Percentiles rank a stretch among this genome's conserved stretches.
phyloP scores from a whole-genome alignment of 495 filamentous ascomycete genomes.

The Penicillium diatomitis region DNA sequence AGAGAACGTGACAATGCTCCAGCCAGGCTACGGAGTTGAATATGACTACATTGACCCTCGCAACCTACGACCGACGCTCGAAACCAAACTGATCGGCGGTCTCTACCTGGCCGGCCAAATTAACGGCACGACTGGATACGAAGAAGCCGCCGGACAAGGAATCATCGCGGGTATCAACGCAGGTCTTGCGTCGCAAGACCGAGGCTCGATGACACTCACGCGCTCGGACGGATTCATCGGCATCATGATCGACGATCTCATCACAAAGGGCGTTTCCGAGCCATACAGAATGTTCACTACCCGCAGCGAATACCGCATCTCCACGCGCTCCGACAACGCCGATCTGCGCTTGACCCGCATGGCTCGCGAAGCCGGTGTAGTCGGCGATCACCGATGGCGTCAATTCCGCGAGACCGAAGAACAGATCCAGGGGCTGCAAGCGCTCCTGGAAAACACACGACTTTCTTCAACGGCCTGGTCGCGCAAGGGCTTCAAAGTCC shows the following conservation, averaged over 20 bases:
- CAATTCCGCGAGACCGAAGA: conserved; percentile 51
- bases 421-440: conserved; percentile 56
- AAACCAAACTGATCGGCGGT: conserved; percentile 85
- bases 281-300: conserved; percentile 99
- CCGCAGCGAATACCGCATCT: conserved; percentile 90
- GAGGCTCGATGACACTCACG: conserved; percentile 55
- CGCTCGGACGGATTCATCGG: conserved; percentile 92
- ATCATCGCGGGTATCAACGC: conserved; percentile 91
- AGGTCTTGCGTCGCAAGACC: conserved; percentile 62
- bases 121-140: conserved; percentile 96
- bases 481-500: conserved; percentile 56
- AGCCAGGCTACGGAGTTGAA: conserved; percentile 94
- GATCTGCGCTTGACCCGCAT: conserved; percentile 76
- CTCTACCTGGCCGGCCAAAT: conserved; percentile 94
- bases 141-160: conserved; percentile 92
- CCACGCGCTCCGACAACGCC: conserved; percentile 84
- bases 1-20: conserved; percentile 86
- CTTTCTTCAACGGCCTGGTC: conserved; percentile 56
- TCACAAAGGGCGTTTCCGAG: conserved; percentile 94
- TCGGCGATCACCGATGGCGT: conserved; percentile 69
- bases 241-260: conserved; percentile 97
- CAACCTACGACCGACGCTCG: conserved; percentile 72
- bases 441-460: conserved; percentile 44
- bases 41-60: conserved; percentile 98
- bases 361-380: conserved; percentile 68